Conservation (phyloP, 306 rosid genomes). For the Delonix regia region DNA sequence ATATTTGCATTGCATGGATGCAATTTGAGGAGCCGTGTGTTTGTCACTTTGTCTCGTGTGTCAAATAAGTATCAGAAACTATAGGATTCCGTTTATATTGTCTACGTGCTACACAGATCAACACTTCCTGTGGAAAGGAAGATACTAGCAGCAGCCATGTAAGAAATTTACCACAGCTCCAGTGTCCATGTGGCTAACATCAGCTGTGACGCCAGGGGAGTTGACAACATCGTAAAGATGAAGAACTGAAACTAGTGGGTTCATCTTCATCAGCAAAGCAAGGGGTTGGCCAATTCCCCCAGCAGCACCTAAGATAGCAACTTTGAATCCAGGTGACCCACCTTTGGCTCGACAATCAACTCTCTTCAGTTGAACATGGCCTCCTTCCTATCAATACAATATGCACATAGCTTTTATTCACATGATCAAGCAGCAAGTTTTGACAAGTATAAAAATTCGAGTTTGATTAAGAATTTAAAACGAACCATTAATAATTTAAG, state of each 20-base stretch:
- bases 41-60: no score
- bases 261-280: constrained; percentile 87
- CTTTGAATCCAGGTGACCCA: constrained; percentile 86
- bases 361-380: constrained; percentile 42
- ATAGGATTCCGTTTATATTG: neutral
- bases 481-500: neutral
- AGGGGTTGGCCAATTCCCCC: constrained; percentile 97
- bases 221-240: constrained; percentile 98
- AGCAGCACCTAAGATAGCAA: constrained; percentile 92
- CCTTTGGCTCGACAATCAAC: constrained; percentile 76
- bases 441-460: neutral
- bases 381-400: constrained; percentile 37
- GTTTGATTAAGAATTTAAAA: neutral
- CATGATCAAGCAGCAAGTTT: neutral
- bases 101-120: neutral
- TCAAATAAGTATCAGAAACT: neutral
- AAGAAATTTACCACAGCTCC: constrained; percentile 83
- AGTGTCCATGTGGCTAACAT: constrained; percentile 95
- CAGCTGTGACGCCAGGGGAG: constrained; percentile 95
- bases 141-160: neutral
- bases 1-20: neutral
- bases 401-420: constrained; percentile 3
- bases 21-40: neutral
- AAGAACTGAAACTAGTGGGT: constrained; percentile 88
- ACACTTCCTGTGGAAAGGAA: neutral